Evolutionary conservation across 495 filamentous ascomycete species (phyloP), one percentile per base, ranked within the genome.

Genomic region (Neurospora sp.): DNA sequence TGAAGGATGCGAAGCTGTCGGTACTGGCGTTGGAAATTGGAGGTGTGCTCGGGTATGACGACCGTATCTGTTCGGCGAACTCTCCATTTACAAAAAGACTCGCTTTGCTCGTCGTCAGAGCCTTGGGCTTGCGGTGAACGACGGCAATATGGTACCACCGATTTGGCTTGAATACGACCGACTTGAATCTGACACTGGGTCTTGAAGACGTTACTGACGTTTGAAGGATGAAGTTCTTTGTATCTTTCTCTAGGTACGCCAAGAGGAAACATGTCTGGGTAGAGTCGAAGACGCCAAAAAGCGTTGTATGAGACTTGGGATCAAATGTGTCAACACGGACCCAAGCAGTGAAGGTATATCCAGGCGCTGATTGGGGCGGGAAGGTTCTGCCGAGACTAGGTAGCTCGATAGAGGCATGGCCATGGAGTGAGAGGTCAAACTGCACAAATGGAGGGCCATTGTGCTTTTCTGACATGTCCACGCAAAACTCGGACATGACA

Each of bases 211-310:
- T 93, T 70, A 98, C 91, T 14, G 96, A 98, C 41, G 96, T 98
- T 79, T 99, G 96, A 31, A 99, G 85, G 78, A 99, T 98, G 75
- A 99, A 94, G 78, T 97, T 94, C 38, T 88, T 90, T n/a, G 93
- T 96, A 78, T 98, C 94, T 77, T 91, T 93, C 80, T 99, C 96
- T 35, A 99, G 87, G 79, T 98, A 99, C 31, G 91, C 92, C 59
- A 99, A 88, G 40, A 98, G 84, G 75, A 99, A 99, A 82, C 96
- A 99, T 1, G 92, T 94, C 77, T 99, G 96, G 20, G 88, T 93
- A 0, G 91, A 85, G 82, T 99, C 96, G 80, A 97, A 98, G 12
- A 94, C 93, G 5, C 96, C 96, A 81, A 99, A 99, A 8, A 99
- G 85, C 4, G 96, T 99, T 1, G 96, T 98, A 81, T 98, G 96